A percentile compares a stretch with the other conserved stretches of the same genome.
Evolutionary conservation across 2,329 filamentous ascomycete species (phyloP).

Genomic region (Pseudogymnoascus sp.): DNA sequence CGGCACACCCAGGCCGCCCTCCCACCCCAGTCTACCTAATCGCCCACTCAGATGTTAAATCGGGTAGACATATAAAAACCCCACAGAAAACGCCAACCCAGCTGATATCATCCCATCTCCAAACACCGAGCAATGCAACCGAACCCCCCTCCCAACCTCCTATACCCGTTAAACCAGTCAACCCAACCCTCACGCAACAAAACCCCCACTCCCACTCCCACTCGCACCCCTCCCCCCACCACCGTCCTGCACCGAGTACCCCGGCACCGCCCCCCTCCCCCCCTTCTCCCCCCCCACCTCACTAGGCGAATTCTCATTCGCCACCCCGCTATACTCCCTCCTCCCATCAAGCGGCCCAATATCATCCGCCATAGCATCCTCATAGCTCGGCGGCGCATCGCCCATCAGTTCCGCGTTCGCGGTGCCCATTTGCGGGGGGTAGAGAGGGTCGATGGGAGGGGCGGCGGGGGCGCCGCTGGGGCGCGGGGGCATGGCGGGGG

Average conservation of each 20-base stretch:
- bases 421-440: constrained; percentile 49
- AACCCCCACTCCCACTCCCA: background rate
- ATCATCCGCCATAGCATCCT: constrained; percentile 79
- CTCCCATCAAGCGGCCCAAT: constrained; percentile 63
- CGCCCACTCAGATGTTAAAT: background rate
- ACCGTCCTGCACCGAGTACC: background rate
- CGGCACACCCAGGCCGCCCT: background rate
- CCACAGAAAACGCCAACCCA: background rate
- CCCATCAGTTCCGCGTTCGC: constrained; percentile 43
- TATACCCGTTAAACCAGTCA: background rate
- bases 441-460: constrained; percentile 41
- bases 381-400: constrained; percentile 89
- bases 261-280: background rate
- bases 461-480: constrained; percentile 23
- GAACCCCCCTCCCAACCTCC: too few relatives aligned
- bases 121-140: background rate
- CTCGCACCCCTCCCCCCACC: background rate
- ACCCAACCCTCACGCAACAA: background rate
- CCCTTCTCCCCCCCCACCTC: constrained; percentile 27
- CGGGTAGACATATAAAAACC: background rate
- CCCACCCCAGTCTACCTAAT: background rate
- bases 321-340: constrained; percentile 59
- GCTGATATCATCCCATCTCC: background rate
- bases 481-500: constrained; percentile 12
- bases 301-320: constrained; percentile 52